Conservation (phyloP, 139 green algal species). For the Coelastrella sp. region DNA sequence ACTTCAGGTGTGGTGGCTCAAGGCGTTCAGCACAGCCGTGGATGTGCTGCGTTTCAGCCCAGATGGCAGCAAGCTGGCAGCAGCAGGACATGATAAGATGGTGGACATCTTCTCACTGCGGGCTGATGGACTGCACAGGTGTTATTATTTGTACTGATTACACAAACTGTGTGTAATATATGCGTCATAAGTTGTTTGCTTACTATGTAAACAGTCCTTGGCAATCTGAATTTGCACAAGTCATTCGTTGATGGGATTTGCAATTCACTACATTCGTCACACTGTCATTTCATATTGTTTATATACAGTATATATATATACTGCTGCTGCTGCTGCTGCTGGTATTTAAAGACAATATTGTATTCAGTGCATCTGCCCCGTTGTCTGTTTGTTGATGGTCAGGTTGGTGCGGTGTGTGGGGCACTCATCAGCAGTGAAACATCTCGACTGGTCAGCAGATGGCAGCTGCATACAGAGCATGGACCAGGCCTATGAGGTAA, state of each 20-base stretch:
- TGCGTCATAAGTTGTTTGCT: too few relatives aligned
- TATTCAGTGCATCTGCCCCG: not conserved
- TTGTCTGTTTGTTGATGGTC: not conserved
- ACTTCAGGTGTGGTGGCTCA: slow-evolving; percentile 54
- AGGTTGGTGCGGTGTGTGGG: slow-evolving; percentile 53
- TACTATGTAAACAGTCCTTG: too few relatives aligned
- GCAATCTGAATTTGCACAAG: too few relatives aligned
- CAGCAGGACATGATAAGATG: slow-evolving; percentile 51
- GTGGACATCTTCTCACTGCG: slow-evolving; percentile 48
- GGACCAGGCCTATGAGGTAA: slow-evolving; percentile 67
- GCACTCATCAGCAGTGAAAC: slow-evolving; percentile 70
- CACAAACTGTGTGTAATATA: not conserved
- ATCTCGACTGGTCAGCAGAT: slow-evolving; percentile 76
- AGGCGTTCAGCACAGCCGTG: slow-evolving; percentile 51
- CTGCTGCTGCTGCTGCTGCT: not conserved
- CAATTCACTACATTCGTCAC: too few relatives aligned
- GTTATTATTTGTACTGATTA: not conserved
- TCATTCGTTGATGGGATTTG: too few relatives aligned
- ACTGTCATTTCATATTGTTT: too few relatives aligned
- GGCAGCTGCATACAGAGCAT: slow-evolving; percentile 60
- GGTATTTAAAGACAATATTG: too few relatives aligned
- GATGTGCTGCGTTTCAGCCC: slow-evolving; percentile 61
- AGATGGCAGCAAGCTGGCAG: slow-evolving; percentile 60
- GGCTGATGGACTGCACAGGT: slow-evolving; percentile 9
- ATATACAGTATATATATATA: not conserved